Percentiles rank a stretch among this genome's conserved stretches.
phyloP scores from a whole-genome alignment of 371 early-diverging fungal genomes.

The Mortierella sp. region DNA sequence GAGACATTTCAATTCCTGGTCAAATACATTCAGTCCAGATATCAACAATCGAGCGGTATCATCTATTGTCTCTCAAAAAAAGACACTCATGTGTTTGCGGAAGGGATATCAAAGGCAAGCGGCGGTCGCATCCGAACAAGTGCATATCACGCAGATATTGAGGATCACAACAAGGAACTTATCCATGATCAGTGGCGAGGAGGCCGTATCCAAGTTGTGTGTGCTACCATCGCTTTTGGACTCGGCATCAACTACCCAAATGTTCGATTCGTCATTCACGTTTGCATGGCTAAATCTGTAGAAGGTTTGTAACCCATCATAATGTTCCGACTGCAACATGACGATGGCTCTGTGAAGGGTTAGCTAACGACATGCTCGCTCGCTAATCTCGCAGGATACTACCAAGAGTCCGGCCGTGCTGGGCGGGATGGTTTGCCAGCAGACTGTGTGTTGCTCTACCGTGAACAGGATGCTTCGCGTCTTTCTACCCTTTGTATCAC shows the following conservation, averaged over 20 bases:
- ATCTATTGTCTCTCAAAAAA: conserved; percentile 86
- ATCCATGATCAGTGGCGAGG: conserved; percentile 83
- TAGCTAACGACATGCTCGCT: neutral
- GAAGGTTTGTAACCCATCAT: conserved; percentile 62
- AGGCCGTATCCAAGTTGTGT: conserved; percentile 76
- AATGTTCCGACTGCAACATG: too few species aligned
- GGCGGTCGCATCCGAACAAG: conserved; percentile 64
- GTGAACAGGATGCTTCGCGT: conserved; percentile 70
- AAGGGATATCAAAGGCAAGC: conserved; percentile 63
- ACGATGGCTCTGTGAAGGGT: neutral
- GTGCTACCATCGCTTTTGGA: conserved; percentile 90
- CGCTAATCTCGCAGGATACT: conserved; percentile 62
- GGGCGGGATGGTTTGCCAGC: conserved; percentile 81
- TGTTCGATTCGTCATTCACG: conserved; percentile 90
- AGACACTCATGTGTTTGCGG: conserved; percentile 78
- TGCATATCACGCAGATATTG: conserved; percentile 87
- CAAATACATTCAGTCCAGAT: conserved; percentile 70
- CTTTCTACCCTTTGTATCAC: conserved; percentile 72
- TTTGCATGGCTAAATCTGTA: conserved; percentile 83
- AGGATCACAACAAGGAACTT: conserved; percentile 72
- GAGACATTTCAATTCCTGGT: conserved; percentile 73
- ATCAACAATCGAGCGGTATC: conserved; percentile 77
- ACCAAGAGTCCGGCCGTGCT: conserved; percentile 95
- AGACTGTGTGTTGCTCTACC: conserved; percentile 83
- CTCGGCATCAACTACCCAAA: conserved; percentile 91